These are phyloP conservation scores for Trypanosoma boissoni DNA, from an alignment of 208 protist genomes.

Conservation along the genomic window DNA sequence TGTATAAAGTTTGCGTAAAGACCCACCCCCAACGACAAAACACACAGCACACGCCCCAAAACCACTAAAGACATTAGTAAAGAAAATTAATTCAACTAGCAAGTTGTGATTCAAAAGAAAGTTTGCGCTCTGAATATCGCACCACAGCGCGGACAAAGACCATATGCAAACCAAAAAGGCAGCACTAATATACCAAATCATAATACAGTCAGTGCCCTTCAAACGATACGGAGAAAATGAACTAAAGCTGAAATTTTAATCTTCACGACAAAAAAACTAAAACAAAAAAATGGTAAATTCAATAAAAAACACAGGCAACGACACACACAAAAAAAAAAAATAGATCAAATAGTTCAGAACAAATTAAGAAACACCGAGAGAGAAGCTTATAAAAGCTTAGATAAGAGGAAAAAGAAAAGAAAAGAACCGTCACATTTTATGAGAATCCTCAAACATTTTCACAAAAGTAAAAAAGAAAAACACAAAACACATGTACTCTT, in stretches of 20 bases:
- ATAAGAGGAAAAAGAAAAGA: too few species aligned
- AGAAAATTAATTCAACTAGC: slow-evolving; percentile 16
- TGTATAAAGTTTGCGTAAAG: background rate
- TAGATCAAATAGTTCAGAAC: too few species aligned
- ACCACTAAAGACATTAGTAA: slow-evolving; percentile 11
- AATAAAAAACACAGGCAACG: background rate
- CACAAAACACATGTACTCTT: too few species aligned
- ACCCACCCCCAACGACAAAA: background rate
- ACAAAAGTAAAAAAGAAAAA: too few species aligned
- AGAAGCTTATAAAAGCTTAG: too few species aligned
- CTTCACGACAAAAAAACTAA: background rate
- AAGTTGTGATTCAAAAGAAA: slow-evolving; percentile 5
- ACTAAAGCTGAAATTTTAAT: background rate
- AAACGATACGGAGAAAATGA: slow-evolving; percentile 5
- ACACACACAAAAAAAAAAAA: background rate
- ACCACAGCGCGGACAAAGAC: slow-evolving; percentile 12
- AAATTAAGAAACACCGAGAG: too few species aligned
- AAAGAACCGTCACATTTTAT: too few species aligned
- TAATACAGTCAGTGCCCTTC: background rate
- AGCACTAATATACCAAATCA: slow-evolving; percentile 2
- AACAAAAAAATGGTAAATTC: background rate
- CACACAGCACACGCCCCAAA: background rate
- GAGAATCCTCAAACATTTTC: too few species aligned
- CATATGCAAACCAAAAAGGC: background rate
- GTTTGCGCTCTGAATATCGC: slow-evolving; percentile 14